phyloP scores from a whole-genome alignment of 169 alveolate genomes.

The Cryptosporidium viatorum region DNA sequence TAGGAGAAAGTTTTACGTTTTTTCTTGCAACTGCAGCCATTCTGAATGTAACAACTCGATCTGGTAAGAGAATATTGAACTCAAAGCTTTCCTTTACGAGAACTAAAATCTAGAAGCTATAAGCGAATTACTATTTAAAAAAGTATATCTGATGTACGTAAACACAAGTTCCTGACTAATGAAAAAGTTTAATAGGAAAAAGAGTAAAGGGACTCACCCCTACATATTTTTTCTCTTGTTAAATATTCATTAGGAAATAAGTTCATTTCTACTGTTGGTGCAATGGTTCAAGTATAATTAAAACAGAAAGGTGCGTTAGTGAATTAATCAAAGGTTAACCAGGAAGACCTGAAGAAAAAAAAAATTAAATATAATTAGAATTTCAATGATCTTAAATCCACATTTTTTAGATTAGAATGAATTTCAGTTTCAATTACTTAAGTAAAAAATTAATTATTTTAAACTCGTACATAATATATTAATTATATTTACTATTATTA shows the following conservation, averaged over 20 bases:
- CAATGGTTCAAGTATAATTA: too few relatives aligned
- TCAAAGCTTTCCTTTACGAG: background rate
- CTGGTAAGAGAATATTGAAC: background rate
- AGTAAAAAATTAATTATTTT: background rate
- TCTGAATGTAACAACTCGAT: background rate
- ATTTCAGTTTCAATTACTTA: background rate
- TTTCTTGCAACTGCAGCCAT: constrained; percentile 16
- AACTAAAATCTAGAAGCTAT: constrained; percentile 11
- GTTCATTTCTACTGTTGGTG: too few relatives aligned
- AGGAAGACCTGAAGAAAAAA: too few relatives aligned
- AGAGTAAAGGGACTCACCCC: background rate
- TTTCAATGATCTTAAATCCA: too few relatives aligned
- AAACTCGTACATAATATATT: background rate
- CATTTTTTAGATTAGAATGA: background rate
- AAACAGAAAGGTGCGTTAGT: too few relatives aligned
- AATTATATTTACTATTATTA: background rate
- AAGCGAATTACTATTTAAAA: background rate
- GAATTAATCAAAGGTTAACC: too few relatives aligned
- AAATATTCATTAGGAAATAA: background rate
- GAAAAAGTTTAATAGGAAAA: background rate
- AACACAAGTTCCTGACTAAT: background rate
- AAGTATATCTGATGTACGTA: background rate
- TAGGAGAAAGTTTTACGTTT: constrained; percentile 2
- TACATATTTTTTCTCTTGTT: background rate
- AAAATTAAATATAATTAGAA: too few relatives aligned